These are phyloP conservation scores for Coniophora puteana DNA, from an alignment of 1,284 basidiomycete genomes.

Conservation along the genomic window DNA sequence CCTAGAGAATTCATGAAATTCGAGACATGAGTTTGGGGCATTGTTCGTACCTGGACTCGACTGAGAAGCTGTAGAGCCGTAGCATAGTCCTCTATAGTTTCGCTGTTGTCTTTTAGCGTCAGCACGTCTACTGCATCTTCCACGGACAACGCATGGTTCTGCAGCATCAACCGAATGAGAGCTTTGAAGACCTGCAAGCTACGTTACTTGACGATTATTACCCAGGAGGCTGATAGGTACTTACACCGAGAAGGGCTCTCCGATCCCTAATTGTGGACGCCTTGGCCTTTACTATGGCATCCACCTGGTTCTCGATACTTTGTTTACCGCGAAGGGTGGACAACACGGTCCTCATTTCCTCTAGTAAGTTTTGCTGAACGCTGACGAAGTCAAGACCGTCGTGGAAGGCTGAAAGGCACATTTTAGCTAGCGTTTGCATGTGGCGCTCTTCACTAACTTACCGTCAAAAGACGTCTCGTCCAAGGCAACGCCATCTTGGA, in stretches of 20 bases:
- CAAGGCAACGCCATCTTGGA: slow-evolving; percentile 47
- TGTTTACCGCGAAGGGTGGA: slow-evolving; percentile 49
- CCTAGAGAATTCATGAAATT: slow-evolving; percentile 43
- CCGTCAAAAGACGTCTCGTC: slow-evolving; percentile 55
- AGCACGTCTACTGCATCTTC: slow-evolving; percentile 72
- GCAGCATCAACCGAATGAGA: slow-evolving; percentile 59
- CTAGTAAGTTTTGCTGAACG: slow-evolving; percentile 61
- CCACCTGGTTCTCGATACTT: slow-evolving; percentile 64
- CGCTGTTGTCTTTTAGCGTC: slow-evolving; percentile 65
- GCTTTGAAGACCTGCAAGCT: slow-evolving; percentile 58
- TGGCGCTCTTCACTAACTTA: slow-evolving; percentile 32
- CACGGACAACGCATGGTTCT: slow-evolving; percentile 61
- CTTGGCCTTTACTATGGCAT: slow-evolving; percentile 53
- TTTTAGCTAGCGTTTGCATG: no score
- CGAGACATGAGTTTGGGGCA: slow-evolving; percentile 5
- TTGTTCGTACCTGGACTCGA: slow-evolving; percentile 51
- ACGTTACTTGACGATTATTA: slow-evolving; percentile 1
- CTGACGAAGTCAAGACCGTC: slow-evolving; percentile 72
- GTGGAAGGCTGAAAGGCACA: slow-evolving; percentile 52
- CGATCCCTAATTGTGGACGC: slow-evolving; percentile 45
- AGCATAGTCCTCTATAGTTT: slow-evolving; percentile 54
- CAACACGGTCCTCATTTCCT: slow-evolving; percentile 53
- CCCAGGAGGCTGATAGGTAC: slow-evolving; percentile 8
- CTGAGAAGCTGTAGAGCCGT: slow-evolving; percentile 62
- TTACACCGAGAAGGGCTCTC: slow-evolving; percentile 43